Evolutionary conservation across 768 basidiomycete species (phyloP), one percentile per base, ranked within the genome.

Genomic region (Russula virescens): DNA sequence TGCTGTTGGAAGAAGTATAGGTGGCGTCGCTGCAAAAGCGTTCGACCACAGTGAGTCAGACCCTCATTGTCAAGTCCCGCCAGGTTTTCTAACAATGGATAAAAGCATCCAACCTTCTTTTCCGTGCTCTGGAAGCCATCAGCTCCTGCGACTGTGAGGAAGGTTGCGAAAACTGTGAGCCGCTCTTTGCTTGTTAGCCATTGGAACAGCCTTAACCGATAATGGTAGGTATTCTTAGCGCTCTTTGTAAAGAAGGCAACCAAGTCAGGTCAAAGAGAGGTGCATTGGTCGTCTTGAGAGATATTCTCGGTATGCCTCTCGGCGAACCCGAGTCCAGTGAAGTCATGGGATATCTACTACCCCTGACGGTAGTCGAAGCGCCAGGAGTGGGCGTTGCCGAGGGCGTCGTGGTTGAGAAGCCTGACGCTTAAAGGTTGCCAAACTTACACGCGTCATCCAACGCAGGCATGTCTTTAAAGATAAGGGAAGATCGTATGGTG

Each of bases 151-250:
- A 75, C 7, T 95, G 94, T 69, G 68, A 74, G 11, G 76, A 82
- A 9, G 94, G 93, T 0, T 96, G 94, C 69, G 72, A 77, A 6
- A 73, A 79, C 59, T 95, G 94, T 90, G 66, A n/a, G n/a, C n/a
- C 50, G 80, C 70, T 1, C 16, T 40, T 25, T n/a, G 18, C 16
- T 57, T 3, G 34, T 28, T 31, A 31, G 31, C 14, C 5, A 34
- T n/a, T 31, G 25, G 28, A 53, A 35, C 21, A 40, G 40, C 11
- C 14, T 55, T 64, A n/a, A 62, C 42, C 14, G 5, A 13, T 11
- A 13, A 21, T 3, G 40, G 18, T 59, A 93, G 91, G 91, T 69
- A 80, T 91, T 18, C 78, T 83, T 62, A 87, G 86, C 68, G 70
- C 80, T 19, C 71, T 69, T 8, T 94, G 92, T 74, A 84, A 75